Base-by-base conservation (phyloP, 768 basidiomycete species). In the Pleurotus giganteus region DNA sequence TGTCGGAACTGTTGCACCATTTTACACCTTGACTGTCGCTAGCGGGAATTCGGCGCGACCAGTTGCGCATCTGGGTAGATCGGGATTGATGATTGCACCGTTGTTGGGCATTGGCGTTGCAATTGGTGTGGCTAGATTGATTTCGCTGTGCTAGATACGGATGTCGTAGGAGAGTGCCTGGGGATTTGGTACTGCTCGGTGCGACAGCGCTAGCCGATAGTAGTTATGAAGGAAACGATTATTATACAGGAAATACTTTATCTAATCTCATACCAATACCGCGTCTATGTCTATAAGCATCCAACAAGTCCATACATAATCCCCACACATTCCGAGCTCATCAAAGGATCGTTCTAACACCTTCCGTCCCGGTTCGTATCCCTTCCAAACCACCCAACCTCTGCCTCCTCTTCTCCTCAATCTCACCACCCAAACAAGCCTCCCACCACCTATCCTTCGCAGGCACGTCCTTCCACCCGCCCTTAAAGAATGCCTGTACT, bases 361-460 rank as follows among this genome's bases (percentile, higher is more conserved):
- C 39, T 17, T 41, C 39, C 9, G 39, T 41, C 19, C 78, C 75
- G 28, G 54, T 65, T 32, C 69, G 63, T 51, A 80, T 56, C 7
- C 61, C 57, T 15, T 71, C 66, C 45, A 80, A 61, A 4, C 58
- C 60, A 31, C 65, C 68, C 51, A 78, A 21, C 29, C 70, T 69
- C 47, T 58, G 67, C 58, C 57, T 61, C 53, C 75, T 68, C 57
- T 64, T 68, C 57, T 64, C 67, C 59, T 85, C 83, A 9, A 78
- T 65, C n/a, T 66, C 66, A 5, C 72, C 77, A 3, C 72, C 75
- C 29, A 89, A 70, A 29, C 85, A 83, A 9, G 67, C 63, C 36
- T 88, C 84, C 87, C 88, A 90, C 85, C 85, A 90, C 50, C 84
- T 72, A 66, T 82, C 78, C 17, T 61, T 74, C 61, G 78, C 77